These are phyloP conservation scores for Pulveroboletus sp. DNA, from an alignment of 768 basidiomycete species.

Conservation along the genomic window DNA sequence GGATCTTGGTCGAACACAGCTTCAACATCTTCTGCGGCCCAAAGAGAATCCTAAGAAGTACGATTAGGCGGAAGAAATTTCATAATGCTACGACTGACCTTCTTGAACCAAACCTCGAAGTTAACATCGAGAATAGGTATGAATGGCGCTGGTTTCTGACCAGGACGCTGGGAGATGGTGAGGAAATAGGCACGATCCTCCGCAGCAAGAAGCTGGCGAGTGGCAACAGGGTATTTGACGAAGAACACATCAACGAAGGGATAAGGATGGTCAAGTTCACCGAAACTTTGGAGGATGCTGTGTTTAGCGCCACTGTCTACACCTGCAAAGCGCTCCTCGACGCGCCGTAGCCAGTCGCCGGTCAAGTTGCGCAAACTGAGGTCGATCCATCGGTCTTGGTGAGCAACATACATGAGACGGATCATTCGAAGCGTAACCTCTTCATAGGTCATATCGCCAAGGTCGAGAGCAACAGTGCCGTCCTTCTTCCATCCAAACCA, in stretches of 20 bases:
- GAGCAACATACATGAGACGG: conserved; percentile 88
- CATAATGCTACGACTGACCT: conserved; percentile 45
- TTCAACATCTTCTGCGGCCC: conserved; percentile 97
- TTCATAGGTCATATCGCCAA: conserved; percentile 98
- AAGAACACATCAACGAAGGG: conserved; percentile 81
- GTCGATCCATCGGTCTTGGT: conserved; percentile 93
- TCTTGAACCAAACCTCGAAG: conserved; percentile 99
- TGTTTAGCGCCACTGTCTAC: conserved; percentile 79
- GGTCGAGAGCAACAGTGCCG: conserved; percentile 74
- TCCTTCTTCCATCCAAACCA: conserved; percentile 99
- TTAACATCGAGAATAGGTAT: conserved; percentile 90
- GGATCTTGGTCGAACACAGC: conserved; percentile 99
- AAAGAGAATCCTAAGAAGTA: conserved; percentile 76
- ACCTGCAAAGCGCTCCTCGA: conserved; percentile 93
- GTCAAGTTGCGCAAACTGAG: conserved; percentile 85
- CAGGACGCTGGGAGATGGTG: conserved; percentile 90
- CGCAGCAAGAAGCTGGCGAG: conserved; percentile 80
- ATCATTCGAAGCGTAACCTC: conserved; percentile 91
- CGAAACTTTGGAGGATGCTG: conserved; percentile 82
- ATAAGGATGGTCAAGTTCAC: conserved; percentile 75
- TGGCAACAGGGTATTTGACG: conserved; percentile 75
- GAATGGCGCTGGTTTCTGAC: conserved; percentile 98
- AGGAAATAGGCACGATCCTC: conserved; percentile 97
- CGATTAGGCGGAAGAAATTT: conserved; percentile 9
- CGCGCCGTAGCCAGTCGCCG: conserved; percentile 94